Percentiles rank a stretch among this genome's conserved stretches.
phyloP scores from a whole-genome alignment of 805 yeast species.

The Saccharomycopsis sp. region DNA sequence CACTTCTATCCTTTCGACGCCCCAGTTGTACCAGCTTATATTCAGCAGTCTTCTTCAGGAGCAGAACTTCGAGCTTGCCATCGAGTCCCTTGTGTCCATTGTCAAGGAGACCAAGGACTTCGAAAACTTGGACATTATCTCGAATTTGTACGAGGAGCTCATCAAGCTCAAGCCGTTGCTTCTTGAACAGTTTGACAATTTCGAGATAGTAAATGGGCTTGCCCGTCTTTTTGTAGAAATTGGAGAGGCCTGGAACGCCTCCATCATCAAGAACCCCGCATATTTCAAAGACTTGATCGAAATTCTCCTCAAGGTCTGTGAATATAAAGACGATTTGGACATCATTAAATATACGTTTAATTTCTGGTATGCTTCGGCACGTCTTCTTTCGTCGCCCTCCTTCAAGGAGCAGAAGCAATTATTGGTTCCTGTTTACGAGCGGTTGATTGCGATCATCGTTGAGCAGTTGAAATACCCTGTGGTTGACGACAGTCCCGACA shows the following conservation, averaged over 20 bases:
- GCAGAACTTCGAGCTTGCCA: constrained; percentile 62
- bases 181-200: constrained; percentile 41
- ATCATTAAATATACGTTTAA: constrained; percentile 85
- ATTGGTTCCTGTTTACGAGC: constrained; percentile 49
- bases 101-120: constrained; percentile 77
- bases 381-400: constrained; percentile 37
- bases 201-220: constrained; percentile 60
- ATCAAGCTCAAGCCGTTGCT: constrained; percentile 52
- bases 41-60: constrained; percentile 54
- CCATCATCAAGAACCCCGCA: constrained; percentile 66
- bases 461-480: constrained; percentile 71
- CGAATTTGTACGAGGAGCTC: constrained; percentile 55
- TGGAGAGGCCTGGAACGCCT: constrained; percentile 91
- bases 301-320: constrained; percentile 62
- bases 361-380: constrained; percentile 84
- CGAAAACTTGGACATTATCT: constrained; percentile 51
- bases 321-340: constrained; percentile 77
- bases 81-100: constrained; percentile 80
- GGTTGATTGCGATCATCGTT: constrained; percentile 55
- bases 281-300: constrained; percentile 69
- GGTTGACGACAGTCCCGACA: constrained; percentile 25
- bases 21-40: constrained; percentile 61
- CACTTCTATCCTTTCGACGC: constrained; percentile 53
- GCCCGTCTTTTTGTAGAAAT: constrained; percentile 83
- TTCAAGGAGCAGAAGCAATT: constrained; percentile 29